A percentile compares a stretch with the other conserved stretches of the same genome.
These are phyloP conservation scores for Eucommia ulmoides DNA, from an alignment of 257 asterid genomes.

Conservation along the genomic window DNA sequence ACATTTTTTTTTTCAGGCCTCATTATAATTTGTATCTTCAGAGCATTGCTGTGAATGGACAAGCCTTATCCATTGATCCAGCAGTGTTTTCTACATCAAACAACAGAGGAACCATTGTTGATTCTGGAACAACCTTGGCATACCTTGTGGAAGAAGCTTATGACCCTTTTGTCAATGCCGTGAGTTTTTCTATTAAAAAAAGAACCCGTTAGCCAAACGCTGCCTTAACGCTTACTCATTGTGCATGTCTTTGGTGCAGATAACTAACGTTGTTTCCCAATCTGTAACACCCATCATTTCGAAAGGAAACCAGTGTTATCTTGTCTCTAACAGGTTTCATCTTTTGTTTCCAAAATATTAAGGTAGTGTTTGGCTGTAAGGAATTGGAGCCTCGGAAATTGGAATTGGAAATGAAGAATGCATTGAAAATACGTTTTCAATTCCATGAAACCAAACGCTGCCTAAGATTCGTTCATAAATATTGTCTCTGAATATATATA, in stretches of 20 bases:
- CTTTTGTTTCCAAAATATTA: neutral
- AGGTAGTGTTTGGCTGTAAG: too few relatives aligned
- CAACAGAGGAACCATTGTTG: conserved; percentile 65
- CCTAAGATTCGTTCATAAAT: too few relatives aligned
- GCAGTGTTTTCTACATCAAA: conserved; percentile 66
- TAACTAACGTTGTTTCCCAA: conserved; percentile 53
- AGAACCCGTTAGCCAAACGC: too few relatives aligned
- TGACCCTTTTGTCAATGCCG: conserved; percentile 70
- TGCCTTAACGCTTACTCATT: too few relatives aligned
- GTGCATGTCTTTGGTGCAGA: too few relatives aligned
- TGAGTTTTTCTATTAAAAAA: conserved; percentile 30
- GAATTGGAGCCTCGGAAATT: too few relatives aligned
- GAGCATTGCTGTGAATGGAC: conserved; percentile 77
- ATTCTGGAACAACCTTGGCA: conserved; percentile 88
- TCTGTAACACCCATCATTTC: conserved; percentile 35
- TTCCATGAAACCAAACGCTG: too few relatives aligned
- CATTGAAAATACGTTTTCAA: too few relatives aligned
- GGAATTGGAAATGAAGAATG: too few relatives aligned
- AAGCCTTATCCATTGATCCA: conserved; percentile 54
- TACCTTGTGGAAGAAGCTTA: conserved; percentile 80
- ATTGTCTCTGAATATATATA: too few relatives aligned
- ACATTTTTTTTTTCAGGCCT: conserved; percentile 37
- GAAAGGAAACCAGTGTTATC: conserved; percentile 57
- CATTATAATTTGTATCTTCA: conserved; percentile 76
- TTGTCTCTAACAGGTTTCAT: conserved; percentile 41